These are phyloP conservation scores for Plasmodium chabaudi DNA, from an alignment of 169 alveolate species.

Conservation along the genomic window DNA sequence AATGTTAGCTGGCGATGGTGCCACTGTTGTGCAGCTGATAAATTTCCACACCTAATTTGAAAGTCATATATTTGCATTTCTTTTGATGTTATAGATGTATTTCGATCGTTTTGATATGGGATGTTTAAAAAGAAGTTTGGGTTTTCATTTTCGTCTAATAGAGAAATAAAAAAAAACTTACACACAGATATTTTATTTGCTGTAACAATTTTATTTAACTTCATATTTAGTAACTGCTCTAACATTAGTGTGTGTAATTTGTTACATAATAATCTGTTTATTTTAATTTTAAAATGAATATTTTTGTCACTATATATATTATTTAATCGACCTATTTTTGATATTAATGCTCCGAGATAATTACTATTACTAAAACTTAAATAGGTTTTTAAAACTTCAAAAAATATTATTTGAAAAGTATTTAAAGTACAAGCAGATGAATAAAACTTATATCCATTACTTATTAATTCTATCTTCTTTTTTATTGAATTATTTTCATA, in stretches of 20 bases:
- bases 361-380: constrained; percentile 18
- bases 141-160: constrained; percentile 44
- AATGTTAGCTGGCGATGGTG: neutral
- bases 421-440: constrained; percentile 29
- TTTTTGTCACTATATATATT: constrained; percentile 47
- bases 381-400: constrained; percentile 30
- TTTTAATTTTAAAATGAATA: constrained; percentile 35
- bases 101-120: neutral
- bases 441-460: constrained; percentile 61
- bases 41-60: neutral
- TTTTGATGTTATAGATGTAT: neutral
- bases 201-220: constrained; percentile 10
- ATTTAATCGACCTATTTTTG: constrained; percentile 48
- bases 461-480: constrained; percentile 31
- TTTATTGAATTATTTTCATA: constrained; percentile 19
- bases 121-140: neutral
- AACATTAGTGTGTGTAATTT: constrained; percentile 15
- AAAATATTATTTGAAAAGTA: constrained; percentile 20
- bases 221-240: constrained; percentile 28
- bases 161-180: constrained; percentile 52
- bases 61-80: neutral
- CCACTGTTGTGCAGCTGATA: neutral
- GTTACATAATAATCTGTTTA: constrained; percentile 25
- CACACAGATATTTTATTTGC: constrained; percentile 39
- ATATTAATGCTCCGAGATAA: constrained; percentile 41